Evolutionary conservation across 345 rosid species (phyloP), one percentile per base, ranked within the genome.

Genomic region (Geranium brycei): DNA sequence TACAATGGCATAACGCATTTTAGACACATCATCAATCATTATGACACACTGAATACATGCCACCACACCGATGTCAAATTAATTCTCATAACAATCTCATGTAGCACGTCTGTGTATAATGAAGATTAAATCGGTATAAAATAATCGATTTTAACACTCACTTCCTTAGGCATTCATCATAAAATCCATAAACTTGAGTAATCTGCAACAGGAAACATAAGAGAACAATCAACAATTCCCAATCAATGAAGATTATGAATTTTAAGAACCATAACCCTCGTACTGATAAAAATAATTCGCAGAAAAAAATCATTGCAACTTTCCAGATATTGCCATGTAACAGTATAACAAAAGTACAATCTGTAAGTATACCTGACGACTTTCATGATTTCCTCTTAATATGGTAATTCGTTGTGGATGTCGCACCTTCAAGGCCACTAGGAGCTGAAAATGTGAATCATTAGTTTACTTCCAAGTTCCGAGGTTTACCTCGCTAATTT

Each of bases 121-220:
- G 10, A 35, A 35, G 41, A 35, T 35, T 35, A 35, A 4, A 35
- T 35, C 3, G 41, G 41, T 35, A 35, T 35, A 7, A 7, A 23
- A 35, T 35, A 35, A 35, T 35, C 7, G 41, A 35, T 35, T 47
- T 11, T 47, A 72, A 68, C 30, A 83, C 98, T 89, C 78, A 92
- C 98, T 92, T 92, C 78, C 98, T 77, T 66, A 92, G 85, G 79
- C 99, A 92, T 73, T 92, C 99, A 71, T 89, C 98, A 77, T 92
- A 92, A 77, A 92, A 92, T 51, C 98, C 98, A 87, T 92, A 89
- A 71, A 92, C 98, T 77, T 89, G 97, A 73, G 98, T 92, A 64
- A 92, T 90, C 99, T 92, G 96, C 84, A 76, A 63, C 62, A 55
- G 32, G 23, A 71, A 64, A 71, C 14, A 72, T 57, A 51, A 69